Evolutionary conservation across 352 stramenopile genomes (phyloP), one percentile per base, ranked within the genome.

Genomic region (Pythium rishiriense): DNA sequence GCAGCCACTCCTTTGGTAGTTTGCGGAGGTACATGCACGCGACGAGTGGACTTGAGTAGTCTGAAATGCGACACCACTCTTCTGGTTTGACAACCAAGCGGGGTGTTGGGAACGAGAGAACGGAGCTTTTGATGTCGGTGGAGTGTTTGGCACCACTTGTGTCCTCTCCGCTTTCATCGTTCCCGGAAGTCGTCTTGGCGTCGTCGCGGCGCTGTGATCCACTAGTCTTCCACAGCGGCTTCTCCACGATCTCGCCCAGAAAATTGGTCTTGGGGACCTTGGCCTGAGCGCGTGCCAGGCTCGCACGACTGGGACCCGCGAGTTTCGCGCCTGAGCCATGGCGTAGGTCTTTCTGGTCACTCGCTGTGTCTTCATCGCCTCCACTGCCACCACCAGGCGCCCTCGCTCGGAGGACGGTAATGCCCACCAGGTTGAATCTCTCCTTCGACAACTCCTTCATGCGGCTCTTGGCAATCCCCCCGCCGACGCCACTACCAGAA

Each of bases 81-180:
- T 86, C 81, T 8, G 83, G 78, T n/a, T 89, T 81, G 0, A 93
- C 79, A 5, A 91, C 76, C 19, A 94, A 65, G 37, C 88, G 87
- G 0, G 82, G 77, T 3, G 75, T 41, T 0, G 86, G 83, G n/a
- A 84, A 74, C 4, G 45, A 28, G 28, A 50, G 41, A 24, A 39
- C 33, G 33, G 33, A 39, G n/a, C 14, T 19, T 50, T 65, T 61
- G 42, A 59, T 31, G 12, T 72, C 62, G 0, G 59, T 37, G 15
- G 69, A 31, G 4, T 61, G 35, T 4, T 74, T 58, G 14, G 70
- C 64, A 3, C 82, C 72, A 10, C 50, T 57, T 0, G 52, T 48
- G 9, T 25, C 26, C 3, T 46, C 21, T 8, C 22, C 37, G 4
- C 8, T 5, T 4, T 41, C 45, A n/a, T 6, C 26, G 25, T 10